phyloP scores from a whole-genome alignment of 306 rosid species.

The Hylodesmum podocarpum region DNA sequence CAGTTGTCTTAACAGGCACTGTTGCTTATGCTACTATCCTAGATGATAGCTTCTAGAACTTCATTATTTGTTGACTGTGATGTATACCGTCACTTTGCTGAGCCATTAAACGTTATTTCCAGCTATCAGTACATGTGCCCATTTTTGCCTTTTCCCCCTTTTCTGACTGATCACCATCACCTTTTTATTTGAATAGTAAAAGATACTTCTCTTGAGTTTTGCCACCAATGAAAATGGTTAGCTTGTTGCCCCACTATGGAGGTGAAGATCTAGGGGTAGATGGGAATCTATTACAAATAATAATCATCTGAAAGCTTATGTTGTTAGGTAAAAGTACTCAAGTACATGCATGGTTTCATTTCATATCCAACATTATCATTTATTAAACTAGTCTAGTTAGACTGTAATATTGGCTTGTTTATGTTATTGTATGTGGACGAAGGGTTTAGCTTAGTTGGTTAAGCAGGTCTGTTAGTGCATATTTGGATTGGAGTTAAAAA shows the following conservation, averaged over 20 bases:
- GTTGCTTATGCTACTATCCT: not conserved
- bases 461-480: no score
- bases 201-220: not conserved
- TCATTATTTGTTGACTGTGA: not conserved
- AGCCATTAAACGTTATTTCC: not conserved
- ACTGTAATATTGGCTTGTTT: not conserved
- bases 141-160: not conserved
- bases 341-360: not conserved
- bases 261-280: not conserved
- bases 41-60: not conserved
- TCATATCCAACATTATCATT: not conserved
- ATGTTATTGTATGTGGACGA: not conserved
- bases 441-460: no score
- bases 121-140: not conserved
- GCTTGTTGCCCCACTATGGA: not conserved
- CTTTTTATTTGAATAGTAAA: slow-evolving; percentile 1
- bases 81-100: not conserved
- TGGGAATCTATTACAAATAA: not conserved
- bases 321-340: not conserved
- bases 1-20: not conserved
- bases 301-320: not conserved
- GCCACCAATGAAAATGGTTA: not conserved
- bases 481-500: no score
- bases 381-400: not conserved
- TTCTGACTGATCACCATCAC: not conserved